phyloP scores from a whole-genome alignment of 2,329 filamentous ascomycete species.

The Plectosphaerella plurivora region DNA sequence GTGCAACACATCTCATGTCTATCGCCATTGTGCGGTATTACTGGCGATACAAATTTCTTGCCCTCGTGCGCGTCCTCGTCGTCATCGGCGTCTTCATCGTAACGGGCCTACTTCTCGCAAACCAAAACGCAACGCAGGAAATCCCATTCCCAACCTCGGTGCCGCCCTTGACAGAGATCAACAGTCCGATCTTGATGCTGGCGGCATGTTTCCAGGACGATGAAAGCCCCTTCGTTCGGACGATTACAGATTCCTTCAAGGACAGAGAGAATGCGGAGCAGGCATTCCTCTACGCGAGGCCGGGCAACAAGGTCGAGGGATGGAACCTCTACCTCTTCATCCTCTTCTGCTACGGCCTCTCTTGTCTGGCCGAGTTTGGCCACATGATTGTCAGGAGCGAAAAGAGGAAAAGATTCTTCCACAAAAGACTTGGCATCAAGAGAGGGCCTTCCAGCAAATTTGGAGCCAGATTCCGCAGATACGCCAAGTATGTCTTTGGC shows the following conservation, averaged over 20 bases:
- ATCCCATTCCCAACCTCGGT: conserved; percentile 20
- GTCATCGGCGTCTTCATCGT: conserved; percentile 22
- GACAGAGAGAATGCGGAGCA: conserved; percentile 7
- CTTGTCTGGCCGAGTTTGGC: conserved; percentile 14
- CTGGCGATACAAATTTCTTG: conserved; percentile 23
- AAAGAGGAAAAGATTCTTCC: neutral
- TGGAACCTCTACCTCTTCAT: conserved; percentile 18
- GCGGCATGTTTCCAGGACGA: conserved; percentile 25
- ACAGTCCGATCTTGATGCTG: conserved; percentile 20
- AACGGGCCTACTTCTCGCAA: conserved; percentile 25
- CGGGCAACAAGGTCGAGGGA: conserved; percentile 17
- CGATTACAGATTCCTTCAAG: neutral
- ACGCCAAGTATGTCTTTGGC: neutral
- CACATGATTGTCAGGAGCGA: neutral
- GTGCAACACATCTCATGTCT: conserved; percentile 29
- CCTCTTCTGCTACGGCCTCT: conserved; percentile 17
- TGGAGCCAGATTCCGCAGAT: neutral
- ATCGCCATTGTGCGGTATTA: conserved; percentile 27
- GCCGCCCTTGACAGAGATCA: conserved; percentile 14
- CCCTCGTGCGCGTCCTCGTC: conserved; percentile 21
- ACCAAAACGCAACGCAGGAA: conserved; percentile 17
- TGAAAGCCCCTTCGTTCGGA: neutral
- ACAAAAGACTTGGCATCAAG: neutral
- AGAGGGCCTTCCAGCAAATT: neutral
- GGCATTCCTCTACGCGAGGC: conserved; percentile 12